phyloP scores from a whole-genome alignment of 1,139 yeast species.

The Fermentozyma sake region DNA sequence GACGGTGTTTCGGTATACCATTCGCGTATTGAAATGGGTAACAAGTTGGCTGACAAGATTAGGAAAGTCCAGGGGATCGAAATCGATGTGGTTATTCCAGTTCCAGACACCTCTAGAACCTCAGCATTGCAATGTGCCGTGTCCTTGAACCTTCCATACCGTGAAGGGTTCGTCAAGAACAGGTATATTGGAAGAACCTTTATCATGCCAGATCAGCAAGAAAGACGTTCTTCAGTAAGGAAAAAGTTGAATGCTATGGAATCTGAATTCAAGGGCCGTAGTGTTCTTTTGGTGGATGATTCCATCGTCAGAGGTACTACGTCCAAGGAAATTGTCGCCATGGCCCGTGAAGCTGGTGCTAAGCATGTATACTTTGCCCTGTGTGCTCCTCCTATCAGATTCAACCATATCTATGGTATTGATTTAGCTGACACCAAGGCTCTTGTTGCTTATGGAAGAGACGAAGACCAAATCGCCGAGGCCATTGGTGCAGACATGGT shows the following conservation, averaged over 20 bases:
- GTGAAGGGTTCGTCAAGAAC: constrained; percentile 97
- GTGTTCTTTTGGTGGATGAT: constrained; percentile 92
- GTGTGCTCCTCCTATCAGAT: constrained; percentile 95
- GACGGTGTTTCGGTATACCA: constrained; percentile 95
- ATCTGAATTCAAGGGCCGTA: constrained; percentile 79
- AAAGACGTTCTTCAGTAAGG: constrained; percentile 89
- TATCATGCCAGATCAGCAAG: constrained; percentile 97
- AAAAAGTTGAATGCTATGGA: constrained; percentile 95
- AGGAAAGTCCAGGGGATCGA: constrained; percentile 48
- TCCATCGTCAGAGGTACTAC: constrained; percentile 98
- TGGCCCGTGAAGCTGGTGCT: constrained; percentile 99
- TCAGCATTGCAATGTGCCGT: constrained; percentile 93
- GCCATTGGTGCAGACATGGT: constrained; percentile 92
- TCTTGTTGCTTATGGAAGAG: constrained; percentile 78
- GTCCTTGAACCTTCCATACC: constrained; percentile 70
- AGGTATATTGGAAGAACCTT: constrained; percentile 96
- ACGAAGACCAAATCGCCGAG: constrained; percentile 67
- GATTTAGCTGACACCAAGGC: constrained; percentile 96
- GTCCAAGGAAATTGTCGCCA: constrained; percentile 88
- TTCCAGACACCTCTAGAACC: constrained; percentile 95
- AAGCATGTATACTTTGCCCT: constrained; percentile 89
- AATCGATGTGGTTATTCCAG: constrained; percentile 95
- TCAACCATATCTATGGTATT: constrained; percentile 94
- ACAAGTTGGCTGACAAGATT: constrained; percentile 75
- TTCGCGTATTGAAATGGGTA: constrained; percentile 93